These are phyloP conservation scores for Corniculantispora saksenae DNA, from an alignment of 2,329 filamentous ascomycete genomes.

Conservation along the genomic window DNA sequence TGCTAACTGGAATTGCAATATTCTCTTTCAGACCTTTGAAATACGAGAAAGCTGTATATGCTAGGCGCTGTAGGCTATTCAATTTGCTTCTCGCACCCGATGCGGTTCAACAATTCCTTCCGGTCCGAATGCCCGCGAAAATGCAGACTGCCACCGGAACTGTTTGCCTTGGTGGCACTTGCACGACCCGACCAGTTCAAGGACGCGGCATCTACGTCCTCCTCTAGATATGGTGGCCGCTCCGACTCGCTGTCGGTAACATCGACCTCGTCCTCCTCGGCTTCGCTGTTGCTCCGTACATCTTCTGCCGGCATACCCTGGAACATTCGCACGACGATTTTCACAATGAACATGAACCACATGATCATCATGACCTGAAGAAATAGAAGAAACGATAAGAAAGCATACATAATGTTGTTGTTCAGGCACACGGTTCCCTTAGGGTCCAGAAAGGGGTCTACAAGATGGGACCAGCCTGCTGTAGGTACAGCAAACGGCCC, in stretches of 20 bases:
- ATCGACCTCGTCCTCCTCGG: slow-evolving; percentile 57
- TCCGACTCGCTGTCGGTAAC: slow-evolving; percentile 26
- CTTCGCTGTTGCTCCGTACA: slow-evolving; percentile 82
- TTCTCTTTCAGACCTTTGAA: not conserved
- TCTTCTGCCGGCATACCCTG: slow-evolving; percentile 79
- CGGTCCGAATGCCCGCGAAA: slow-evolving; percentile 53
- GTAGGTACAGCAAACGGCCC: slow-evolving; percentile 52
- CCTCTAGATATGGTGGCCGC: slow-evolving; percentile 48
- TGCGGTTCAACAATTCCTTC: not conserved
- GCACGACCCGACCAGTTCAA: slow-evolving; percentile 65
- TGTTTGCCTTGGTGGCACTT: slow-evolving; percentile 53
- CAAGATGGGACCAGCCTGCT: slow-evolving; percentile 58
- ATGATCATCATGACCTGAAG: slow-evolving; percentile 78
- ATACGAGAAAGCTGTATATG: not conserved
- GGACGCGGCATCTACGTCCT: slow-evolving; percentile 74
- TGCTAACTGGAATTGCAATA: too few relatives aligned
- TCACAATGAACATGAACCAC: slow-evolving; percentile 88
- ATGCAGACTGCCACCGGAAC: slow-evolving; percentile 64
- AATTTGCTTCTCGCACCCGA: not conserved
- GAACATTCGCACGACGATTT: slow-evolving; percentile 78
- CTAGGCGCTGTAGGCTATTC: not conserved
- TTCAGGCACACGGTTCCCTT: slow-evolving; percentile 82
- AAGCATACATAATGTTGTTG: slow-evolving; percentile 69
- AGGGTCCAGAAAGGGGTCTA: slow-evolving; percentile 72
- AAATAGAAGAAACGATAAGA: slow-evolving; percentile 73